A percentile compares a stretch with the other conserved stretches of the same genome.
Evolutionary conservation across 331 rosid species (phyloP).

Genomic region (Saraca asoca): DNA sequence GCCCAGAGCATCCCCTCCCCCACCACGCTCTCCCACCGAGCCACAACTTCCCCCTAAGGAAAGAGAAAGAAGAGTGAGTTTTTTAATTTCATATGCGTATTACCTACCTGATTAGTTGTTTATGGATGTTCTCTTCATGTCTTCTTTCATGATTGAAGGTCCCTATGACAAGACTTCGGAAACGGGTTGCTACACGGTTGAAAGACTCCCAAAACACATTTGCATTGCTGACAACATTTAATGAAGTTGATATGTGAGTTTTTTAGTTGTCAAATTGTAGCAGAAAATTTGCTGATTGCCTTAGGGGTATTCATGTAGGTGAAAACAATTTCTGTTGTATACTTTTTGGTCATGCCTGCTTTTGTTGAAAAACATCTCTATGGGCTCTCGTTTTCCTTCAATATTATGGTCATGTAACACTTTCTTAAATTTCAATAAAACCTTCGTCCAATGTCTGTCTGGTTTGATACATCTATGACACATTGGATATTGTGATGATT

Average conservation of each 20-base stretch:
- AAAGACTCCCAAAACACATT: conserved; percentile 88
- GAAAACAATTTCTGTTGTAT: conserved; percentile 6
- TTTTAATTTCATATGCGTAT: conserved; percentile 24
- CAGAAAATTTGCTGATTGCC: conserved; percentile 15
- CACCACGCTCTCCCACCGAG: conserved; percentile 62
- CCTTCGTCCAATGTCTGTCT: neutral
- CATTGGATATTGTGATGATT: neutral
- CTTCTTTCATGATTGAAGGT: conserved; percentile 51
- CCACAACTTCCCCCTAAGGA: conserved; percentile 89
- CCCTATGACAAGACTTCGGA: conserved; percentile 86
- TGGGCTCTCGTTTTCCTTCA: neutral
- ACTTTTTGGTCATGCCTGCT: neutral
- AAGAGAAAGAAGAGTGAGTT: conserved; percentile 79
- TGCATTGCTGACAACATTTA: conserved; percentile 89
- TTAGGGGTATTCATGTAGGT: neutral
- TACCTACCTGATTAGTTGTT: conserved; percentile 23
- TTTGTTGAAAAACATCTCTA: neutral
- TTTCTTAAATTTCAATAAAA: conserved; percentile 16
- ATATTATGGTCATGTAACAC: neutral
- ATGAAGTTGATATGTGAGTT: conserved; percentile 90
- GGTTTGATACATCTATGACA: neutral
- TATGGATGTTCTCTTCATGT: conserved; percentile 26
- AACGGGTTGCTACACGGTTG: conserved; percentile 76
- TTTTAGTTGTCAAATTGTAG: conserved; percentile 9
- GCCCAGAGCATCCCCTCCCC: conserved; percentile 56